Percentiles rank a stretch among this genome's conserved stretches.
phyloP scores from a whole-genome alignment of 2,329 filamentous ascomycete species.

The Arachnomyces sp. region DNA sequence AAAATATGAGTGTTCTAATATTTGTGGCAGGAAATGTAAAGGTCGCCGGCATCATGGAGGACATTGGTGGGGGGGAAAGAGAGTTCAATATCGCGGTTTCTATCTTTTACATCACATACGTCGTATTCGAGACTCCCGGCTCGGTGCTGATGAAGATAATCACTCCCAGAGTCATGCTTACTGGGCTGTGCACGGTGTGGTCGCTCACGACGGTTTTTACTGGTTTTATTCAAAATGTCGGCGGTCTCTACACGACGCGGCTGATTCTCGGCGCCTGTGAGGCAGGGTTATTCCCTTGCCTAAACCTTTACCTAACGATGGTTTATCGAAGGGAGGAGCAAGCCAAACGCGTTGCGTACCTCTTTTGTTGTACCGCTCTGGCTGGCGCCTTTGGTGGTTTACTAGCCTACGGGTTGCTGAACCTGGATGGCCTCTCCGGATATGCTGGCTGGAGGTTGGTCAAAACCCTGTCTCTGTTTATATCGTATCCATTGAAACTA shows the following conservation, averaged over 20 bases:
- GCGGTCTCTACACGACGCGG: conserved; percentile 33
- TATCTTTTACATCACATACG: conserved; percentile 46
- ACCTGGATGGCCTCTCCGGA: conserved; percentile 40
- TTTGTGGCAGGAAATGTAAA: conserved; percentile 37
- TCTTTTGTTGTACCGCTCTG: conserved; percentile 33
- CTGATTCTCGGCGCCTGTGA: conserved; percentile 32
- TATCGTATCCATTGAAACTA: neutral
- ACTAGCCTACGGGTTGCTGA: conserved; percentile 29
- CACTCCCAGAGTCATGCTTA: conserved; percentile 35
- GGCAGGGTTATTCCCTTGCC: conserved; percentile 32
- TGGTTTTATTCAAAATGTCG: conserved; percentile 38
- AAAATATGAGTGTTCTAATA: neutral
- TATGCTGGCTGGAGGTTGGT: conserved; percentile 41
- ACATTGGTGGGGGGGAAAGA: conserved; percentile 33
- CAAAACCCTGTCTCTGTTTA: neutral
- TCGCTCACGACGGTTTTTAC: conserved; percentile 42
- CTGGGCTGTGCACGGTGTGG: conserved; percentile 38
- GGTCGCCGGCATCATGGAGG: conserved; percentile 39
- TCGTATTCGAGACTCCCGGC: conserved; percentile 41
- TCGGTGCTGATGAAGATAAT: conserved; percentile 42
- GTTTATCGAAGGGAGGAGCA: conserved; percentile 34
- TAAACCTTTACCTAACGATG: conserved; percentile 35
- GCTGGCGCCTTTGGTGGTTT: conserved; percentile 34
- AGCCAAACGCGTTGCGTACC: conserved; percentile 33
- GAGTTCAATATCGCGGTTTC: conserved; percentile 43